Percentiles rank a stretch among this genome's conserved stretches.
Conservation (phyloP, 129 eudicot genomes). For the Pseudognaphalium luteoalbum region DNA sequence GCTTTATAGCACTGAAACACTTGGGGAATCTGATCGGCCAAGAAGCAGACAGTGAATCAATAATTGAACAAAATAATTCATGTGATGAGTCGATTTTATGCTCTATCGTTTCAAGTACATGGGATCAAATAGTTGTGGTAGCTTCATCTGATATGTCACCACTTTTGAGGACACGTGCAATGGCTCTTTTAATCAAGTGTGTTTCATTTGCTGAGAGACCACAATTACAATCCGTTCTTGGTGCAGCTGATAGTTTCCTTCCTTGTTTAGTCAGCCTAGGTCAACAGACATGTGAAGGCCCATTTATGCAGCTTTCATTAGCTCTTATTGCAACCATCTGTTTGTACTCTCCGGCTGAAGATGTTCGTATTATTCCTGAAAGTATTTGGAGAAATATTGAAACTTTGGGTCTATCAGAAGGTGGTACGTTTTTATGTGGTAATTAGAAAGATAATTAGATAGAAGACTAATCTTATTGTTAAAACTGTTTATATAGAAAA, state of each 20-base stretch:
- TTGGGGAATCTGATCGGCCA: slow-evolving; percentile 64
- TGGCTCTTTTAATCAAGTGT: slow-evolving; percentile 61
- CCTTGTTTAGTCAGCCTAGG: slow-evolving; percentile 60
- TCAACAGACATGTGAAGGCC: slow-evolving; percentile 65
- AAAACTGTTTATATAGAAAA: slow-evolving; percentile 39
- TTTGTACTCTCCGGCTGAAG: slow-evolving; percentile 84
- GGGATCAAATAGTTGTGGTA: slow-evolving; percentile 70
- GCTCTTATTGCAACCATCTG: slow-evolving; percentile 70
- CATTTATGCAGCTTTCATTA: slow-evolving; percentile 58
- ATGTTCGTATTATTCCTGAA: slow-evolving; percentile 68
- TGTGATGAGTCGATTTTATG: slow-evolving; percentile 44
- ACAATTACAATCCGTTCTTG: slow-evolving; percentile 69
- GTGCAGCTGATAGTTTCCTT: slow-evolving; percentile 67
- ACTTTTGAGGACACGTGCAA: slow-evolving; percentile 61
- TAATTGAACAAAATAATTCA: slow-evolving; percentile 26
- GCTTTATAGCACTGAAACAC: slow-evolving; percentile 75
- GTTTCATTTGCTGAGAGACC: slow-evolving; percentile 65
- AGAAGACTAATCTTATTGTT: background rate
- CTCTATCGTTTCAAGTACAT: slow-evolving; percentile 59
- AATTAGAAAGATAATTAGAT: background rate
- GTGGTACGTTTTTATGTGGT: slow-evolving; percentile 42
- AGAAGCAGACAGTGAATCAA: slow-evolving; percentile 52
- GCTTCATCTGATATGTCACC: slow-evolving; percentile 71
- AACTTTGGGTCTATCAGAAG: slow-evolving; percentile 57
- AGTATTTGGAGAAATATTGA: slow-evolving; percentile 78